A percentile compares a stretch with the other conserved stretches of the same genome.
These are phyloP conservation scores for Nannochloropsis gaditana DNA, from an alignment of 108 stramenopile species.

Conservation along the genomic window DNA sequence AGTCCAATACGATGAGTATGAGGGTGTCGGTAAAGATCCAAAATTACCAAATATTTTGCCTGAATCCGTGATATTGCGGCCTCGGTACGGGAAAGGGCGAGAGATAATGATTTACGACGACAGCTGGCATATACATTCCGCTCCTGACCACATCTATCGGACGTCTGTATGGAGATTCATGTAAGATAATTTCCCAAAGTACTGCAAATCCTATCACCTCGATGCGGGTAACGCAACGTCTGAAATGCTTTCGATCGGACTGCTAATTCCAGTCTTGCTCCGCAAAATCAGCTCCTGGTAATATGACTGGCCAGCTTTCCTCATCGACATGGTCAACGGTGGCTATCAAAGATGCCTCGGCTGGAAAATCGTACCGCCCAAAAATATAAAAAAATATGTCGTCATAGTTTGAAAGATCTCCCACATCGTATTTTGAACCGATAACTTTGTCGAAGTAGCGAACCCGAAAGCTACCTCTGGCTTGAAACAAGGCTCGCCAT, in stretches of 20 bases:
- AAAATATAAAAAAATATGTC: background rate
- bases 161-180: background rate
- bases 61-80: background rate
- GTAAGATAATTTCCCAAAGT: background rate
- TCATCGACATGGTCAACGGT: background rate
- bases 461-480: slow-evolving; percentile 5
- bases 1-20: background rate
- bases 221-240: too few relatives aligned
- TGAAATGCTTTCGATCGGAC: too few relatives aligned
- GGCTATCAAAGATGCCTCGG: background rate
- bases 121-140: slow-evolving; percentile 17
- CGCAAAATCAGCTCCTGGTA: background rate
- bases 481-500: slow-evolving; percentile 1
- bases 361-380: background rate
- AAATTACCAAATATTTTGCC: background rate
- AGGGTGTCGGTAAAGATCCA: background rate
- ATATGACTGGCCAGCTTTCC: background rate
- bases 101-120: slow-evolving; percentile 4
- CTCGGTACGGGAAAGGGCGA: background rate
- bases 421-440: background rate
- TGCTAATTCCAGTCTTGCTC: background rate
- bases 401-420: background rate
- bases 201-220: too few relatives aligned
- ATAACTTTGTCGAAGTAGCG: background rate
- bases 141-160: slow-evolving; percentile 16